Evolutionary conservation across 331 rosid genomes (phyloP), one percentile per base, ranked within the genome.

Genomic region (Telfairia occidentalis): DNA sequence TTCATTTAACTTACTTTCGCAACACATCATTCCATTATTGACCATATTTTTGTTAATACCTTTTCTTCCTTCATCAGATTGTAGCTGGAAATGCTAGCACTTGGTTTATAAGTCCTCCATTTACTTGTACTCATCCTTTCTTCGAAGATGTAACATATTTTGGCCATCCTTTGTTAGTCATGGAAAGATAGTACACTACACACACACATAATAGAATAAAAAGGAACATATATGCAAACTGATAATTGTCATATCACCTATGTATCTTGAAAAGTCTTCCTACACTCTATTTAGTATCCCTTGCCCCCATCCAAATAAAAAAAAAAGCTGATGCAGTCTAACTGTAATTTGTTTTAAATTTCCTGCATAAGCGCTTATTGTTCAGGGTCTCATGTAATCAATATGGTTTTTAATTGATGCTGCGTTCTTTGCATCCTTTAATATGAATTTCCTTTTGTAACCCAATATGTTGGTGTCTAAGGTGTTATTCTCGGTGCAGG

Each of bases 401-500:
- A 42, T 67, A 42, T n/a, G n/a, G n/a, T n/a, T 38, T 65, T 38
- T 4, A 19, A 64, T 9, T 64, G 49, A 42, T 67, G 74, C 74
- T 45, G 34, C 37, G 6, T 43, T 69, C 23, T 38, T 67, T 69
- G 74, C 38, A 40, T 42, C 38, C 15, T 64, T n/a, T 38, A 64
- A 35, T 16, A 19, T 11, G n/a, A 37, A 23, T 58, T 40, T 71
- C 16, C 10, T 61, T 52, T 50, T 24, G 21, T 49, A 9, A 35
- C 18, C 11, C 37, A 21, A 30, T 23, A 48, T 46, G 16, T 59
- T 21, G 35, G 52, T 30, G 29, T 43, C 26, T 55, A 9, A 16
- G 30, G 9, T 63, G 42, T 37, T 38, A 76, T 23, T 65, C 83
- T 82, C 77, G 58, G 72, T 73, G 79, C 96, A 94, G 98, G 96